Evolutionary conservation across 495 filamentous ascomycete species (phyloP), one percentile per base, ranked within the genome.

Genomic region (Aspergillus nanangensis): DNA sequence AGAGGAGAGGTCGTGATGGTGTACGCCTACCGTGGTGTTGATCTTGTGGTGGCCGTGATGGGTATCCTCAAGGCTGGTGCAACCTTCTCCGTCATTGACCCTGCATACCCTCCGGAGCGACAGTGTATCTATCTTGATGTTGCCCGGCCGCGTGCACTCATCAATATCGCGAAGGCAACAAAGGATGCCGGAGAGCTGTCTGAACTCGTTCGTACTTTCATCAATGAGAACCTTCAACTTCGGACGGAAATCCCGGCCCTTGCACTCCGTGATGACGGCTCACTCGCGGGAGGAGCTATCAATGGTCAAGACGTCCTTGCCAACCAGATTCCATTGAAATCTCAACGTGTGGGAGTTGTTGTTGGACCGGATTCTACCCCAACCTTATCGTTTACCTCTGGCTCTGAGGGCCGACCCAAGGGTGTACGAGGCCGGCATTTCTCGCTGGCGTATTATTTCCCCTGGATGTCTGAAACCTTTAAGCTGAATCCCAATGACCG

Each of bases 71-170:
- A 72, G 58, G 68, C 69, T 24, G 70, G 70, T 48, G 71, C 70
- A 15, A 71, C 66, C 7, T 65, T 74, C 53, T 66, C 62, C 10
- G 89, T 96, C 31, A 81, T 96, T 36, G 91, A 96, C 54, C 91
- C 91, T 2, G 77, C 81, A 13, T 96, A 98, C 60, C 93, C 93
- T 4, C 84, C 88, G 1, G 86, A 86, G 36, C 70, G 93, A 37
- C 93, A 98, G 60, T 85, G 86, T 52, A 87, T 95, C 56, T 95
- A 93, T 55, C 79, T 97, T 24, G 88, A 96, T 51, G 91, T 96
- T 20, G 86, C 92, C 24, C 77, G 82, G 47, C 92, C 92, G 8
- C 73, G 82, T 32, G 87, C 86, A 17, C 69, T 96, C 44, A 80
- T 96, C 29, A 76, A 82, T 24, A 94, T 97, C 52, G 81, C 82